Base-by-base conservation (phyloP, 257 asterid species). In the Capsicum pubescens region DNA sequence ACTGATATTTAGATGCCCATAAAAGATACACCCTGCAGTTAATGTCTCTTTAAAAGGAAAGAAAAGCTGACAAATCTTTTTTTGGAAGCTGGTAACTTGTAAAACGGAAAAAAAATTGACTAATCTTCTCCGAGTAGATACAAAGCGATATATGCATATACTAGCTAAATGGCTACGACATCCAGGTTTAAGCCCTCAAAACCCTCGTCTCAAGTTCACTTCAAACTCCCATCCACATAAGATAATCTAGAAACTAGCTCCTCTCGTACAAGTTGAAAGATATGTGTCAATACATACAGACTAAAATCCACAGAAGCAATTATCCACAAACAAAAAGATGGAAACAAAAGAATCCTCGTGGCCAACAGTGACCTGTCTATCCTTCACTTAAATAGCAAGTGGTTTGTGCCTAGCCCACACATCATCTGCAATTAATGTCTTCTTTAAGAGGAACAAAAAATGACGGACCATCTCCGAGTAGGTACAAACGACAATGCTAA, bases 1-100 rank as follows among this genome's bases (percentile, higher is more conserved):
- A 76, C 17, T 76, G 14, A 74, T 50, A 74, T 74, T 52, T 50
- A 76, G 44, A 76, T 7, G 61, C 21, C 61, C 66, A 35, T 32
- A 77, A 21, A 48, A 77, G 64, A 77, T 77, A 32, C 66, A 10
- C 9, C 15, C 16, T 32, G 82, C 46, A 17, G 35, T 35, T 26
- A 66, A 66, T 26, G 72, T 35, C 46, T 26, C 16, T 36, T 35
- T 9, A 6, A 66, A 12, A 66, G 48, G 16, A 32, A 36, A 7
- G 14, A 36, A 12, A 64, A 32, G 7, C 32, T 6, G 19, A 9
- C n/a, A 66, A 11, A 32, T 26, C 32, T 26, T 26, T 26, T 26
- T 26, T 26, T 26, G 32, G 32, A 26, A 26, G 32, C 32, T 26
- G 32, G 32, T 26, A 26, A 26, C 32, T 26, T 26, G 32, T 9